Conservation (phyloP, 2,329 filamentous ascomycete species). For the Aspergillus eucalypticola region DNA sequence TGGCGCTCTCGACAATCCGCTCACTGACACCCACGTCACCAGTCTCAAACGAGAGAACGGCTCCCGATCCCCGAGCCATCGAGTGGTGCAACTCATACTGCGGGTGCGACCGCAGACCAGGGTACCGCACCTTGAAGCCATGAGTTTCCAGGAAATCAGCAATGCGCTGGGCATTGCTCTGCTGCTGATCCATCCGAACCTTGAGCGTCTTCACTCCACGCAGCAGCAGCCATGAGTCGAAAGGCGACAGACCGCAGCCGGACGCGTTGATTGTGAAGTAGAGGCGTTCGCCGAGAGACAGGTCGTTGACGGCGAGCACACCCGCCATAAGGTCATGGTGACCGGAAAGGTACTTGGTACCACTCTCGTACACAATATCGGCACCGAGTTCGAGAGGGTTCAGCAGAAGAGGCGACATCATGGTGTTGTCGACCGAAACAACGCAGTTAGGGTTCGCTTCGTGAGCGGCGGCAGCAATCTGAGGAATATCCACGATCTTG, state of each 20-base stretch:
- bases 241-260: constrained; percentile 89
- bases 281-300: constrained; percentile 78
- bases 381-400: constrained; percentile 94
- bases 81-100: constrained; percentile 96
- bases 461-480: constrained; percentile 75
- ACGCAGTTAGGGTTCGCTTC: constrained; percentile 74
- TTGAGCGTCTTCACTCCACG: constrained; percentile 94
- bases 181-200: constrained; percentile 98
- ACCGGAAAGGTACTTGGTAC: constrained; percentile 95
- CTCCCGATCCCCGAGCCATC: constrained; percentile 90
- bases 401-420: constrained; percentile 92
- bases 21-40: constrained; percentile 81
- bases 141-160: constrained; percentile 87
- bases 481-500: constrained; percentile 90
- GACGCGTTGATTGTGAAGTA: constrained; percentile 98
- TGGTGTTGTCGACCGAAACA: constrained; percentile 96
- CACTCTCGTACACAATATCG: constrained; percentile 95
- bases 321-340: constrained; percentile 99
- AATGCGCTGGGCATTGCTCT: constrained; percentile 85
- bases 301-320: constrained; percentile 87
- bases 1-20: constrained; percentile 88
- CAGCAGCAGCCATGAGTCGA: constrained; percentile 94
- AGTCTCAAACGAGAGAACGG: constrained; percentile 94
- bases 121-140: constrained; percentile 94
- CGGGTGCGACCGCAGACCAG: constrained; percentile 88